A percentile compares a stretch with the other conserved stretches of the same genome.
These are phyloP conservation scores for Orbilia ellipsospora DNA, from an alignment of 2,329 filamentous ascomycete genomes.

Conservation along the genomic window DNA sequence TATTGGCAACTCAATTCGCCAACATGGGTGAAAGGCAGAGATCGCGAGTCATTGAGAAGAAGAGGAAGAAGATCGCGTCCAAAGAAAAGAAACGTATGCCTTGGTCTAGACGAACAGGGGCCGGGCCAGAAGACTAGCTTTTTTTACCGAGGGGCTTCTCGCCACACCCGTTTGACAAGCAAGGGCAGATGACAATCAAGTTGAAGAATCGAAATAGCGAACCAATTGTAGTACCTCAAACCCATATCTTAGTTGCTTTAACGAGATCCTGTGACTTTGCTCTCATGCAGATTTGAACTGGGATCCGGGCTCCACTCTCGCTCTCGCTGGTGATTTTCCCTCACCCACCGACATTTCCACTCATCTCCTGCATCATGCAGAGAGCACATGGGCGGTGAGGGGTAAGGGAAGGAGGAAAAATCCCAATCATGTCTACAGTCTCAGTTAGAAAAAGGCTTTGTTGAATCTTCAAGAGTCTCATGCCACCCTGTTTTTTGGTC, in stretches of 20 bases:
- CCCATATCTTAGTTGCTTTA: constrained; percentile 34
- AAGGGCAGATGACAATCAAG: constrained; percentile 3
- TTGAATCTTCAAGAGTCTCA: constrained; percentile 48
- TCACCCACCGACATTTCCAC: constrained; percentile 35
- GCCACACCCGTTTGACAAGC: constrained; percentile 30
- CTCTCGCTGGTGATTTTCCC: constrained; percentile 43
- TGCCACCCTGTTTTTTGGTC: constrained; percentile 6
- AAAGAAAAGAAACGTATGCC: constrained; percentile 76
- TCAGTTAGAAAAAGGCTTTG: constrained; percentile 26
- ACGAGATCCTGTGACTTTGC: constrained; percentile 55
- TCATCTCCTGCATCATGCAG: constrained; percentile 52
- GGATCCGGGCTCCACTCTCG: constrained; percentile 47
- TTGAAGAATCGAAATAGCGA: constrained; percentile 18
- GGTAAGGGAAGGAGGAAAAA: constrained; percentile 38
- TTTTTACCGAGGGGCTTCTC: constrained; percentile 40
- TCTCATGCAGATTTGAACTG: constrained; percentile 43
- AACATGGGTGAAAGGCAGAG: constrained; percentile 86
- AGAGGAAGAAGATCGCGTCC: constrained; percentile 85
- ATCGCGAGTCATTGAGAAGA: constrained; percentile 84
- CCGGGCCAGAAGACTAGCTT: constrained; percentile 46
- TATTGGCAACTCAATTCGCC: constrained; percentile 81
- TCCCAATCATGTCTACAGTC: constrained; percentile 21
- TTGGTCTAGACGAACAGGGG: constrained; percentile 49
- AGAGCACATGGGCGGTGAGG: constrained; percentile 51
- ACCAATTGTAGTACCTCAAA: constrained; percentile 46